Base-by-base conservation (phyloP, 2,329 filamentous ascomycete species). In the Hymenoscyphus fructigenus region DNA sequence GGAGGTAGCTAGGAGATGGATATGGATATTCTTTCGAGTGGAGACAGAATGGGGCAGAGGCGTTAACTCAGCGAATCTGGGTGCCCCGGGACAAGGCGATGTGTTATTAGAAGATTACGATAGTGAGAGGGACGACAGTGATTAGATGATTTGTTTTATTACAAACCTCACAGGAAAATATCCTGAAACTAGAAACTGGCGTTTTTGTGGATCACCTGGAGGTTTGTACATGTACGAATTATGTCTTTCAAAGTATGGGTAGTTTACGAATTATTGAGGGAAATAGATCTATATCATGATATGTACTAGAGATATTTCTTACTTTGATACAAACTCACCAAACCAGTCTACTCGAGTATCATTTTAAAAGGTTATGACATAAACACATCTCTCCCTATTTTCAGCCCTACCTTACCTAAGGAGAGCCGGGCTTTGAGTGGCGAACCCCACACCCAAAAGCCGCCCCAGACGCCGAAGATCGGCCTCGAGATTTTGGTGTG, bases 1-100 rank as follows among this genome's bases (percentile, higher is more conserved):
- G 12, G 95, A 99, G 79, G 91, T 98, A 20, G 83, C 92, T 57
- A 85, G 95, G 58, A 85, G 95, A 64, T 98, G 94, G 93, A 85
- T 98, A 66, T 99, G 95, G 95, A 92, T 97, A 64, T 98, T 97
- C 78, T 92, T 98, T 79, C 86, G 95, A 10, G 89, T 96, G 50
- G 95, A 99, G 82, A 93, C 92, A 26, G 95, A 99, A 80, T 97
- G 91, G 91, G 85, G 92, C 78, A 82, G 87, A 79, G 84, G 78
- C 69, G 80, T 79, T 15, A 60, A 58, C 29, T 29, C 50, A 10
- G 68, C 65, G 29, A 65, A 71, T 44, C 65, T 82, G 77, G 77
- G 86, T 77, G 68, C 87, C 76, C 69, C 88, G 77, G 75, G 83
- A 74, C 72, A 85, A 75, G 89, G 92, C 71, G 91, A 93, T 75